Evolutionary conservation across 148 eudicot species (phyloP), one percentile per base, ranked within the genome.

Genomic region (Chenopodium suecicum): DNA sequence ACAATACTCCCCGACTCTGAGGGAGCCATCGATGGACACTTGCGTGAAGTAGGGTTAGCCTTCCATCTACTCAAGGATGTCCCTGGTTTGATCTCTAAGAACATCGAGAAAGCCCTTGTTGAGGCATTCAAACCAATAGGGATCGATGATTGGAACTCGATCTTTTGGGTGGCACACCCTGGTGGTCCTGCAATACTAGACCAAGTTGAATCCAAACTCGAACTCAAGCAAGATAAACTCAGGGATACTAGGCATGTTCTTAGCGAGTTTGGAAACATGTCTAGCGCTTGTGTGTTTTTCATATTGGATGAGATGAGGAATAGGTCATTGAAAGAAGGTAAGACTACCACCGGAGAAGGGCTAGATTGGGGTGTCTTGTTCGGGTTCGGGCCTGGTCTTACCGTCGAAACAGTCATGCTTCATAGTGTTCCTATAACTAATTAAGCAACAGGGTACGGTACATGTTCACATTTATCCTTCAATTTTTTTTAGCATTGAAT

Each of bases 281-380:
- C 75, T 3, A 72, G 77, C 9, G 62, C 77, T 48, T 74, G 62
- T 13, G 77, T 74, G 37, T 20, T 74, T 17, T 74, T 74, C 12
- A 74, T 50, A 16, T 25, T 74, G 62, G 77, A 74, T 48, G 77
- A 74, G 63, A 74, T 74, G 77, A 48, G 77, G 20, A 74, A 50
- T 34, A 74, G 34, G 34, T 23, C 77, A 1, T 0, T 27, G 34
- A 74, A 74, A 19, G 63, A 74, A 25, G 77, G 77, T 6, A n/a
- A 48, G 32, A 16, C 77, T 4, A 74, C 77, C 34, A 74, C 60
- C 5, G 76, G 76, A 2, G 58, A 73, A 1, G 76, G 76, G 8
- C 20, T 73, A 13, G 76, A 73, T 8, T 74, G 77, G 77, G 75
- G 75, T 72, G 75, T 72, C 31, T 72, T 72, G 75, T 46, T 72